Base-by-base conservation (phyloP, 2,329 filamentous ascomycete species). In the Penicillium italicum region DNA sequence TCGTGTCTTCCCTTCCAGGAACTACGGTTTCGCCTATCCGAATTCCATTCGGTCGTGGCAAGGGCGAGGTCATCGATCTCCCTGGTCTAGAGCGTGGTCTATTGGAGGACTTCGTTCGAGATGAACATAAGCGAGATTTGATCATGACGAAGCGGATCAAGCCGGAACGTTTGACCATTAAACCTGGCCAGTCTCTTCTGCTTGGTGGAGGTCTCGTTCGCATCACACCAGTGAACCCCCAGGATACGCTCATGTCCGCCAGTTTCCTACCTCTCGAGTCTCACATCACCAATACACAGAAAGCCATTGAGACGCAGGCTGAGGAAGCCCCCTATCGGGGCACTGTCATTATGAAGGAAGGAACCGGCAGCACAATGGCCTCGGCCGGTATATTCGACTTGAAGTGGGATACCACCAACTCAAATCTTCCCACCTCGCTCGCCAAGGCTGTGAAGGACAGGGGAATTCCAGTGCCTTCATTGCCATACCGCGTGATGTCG, bases 21-120 rank as follows among this genome's bases (percentile, higher is more conserved):
- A 99, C 94, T 0, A 99, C 94, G 1, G 94, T 92, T 2, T 96
- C 91, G 0, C 94, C 94, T 0, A 97, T 99, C 63, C 87, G 94
- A 28, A 85, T 97, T 18, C 91, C 91, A 0, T 99, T 94, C 69
- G 92, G 92, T 43, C 85, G 85, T 57, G 88, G 89, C 24, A 88
- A 85, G 66, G 94, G 94, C 53, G 95, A 99, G 72, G 80, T 99
- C 33, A 90, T 99, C 65, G 94, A 99, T 70, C 80, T 99, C 14
- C 94, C 94, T 0, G 94, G 94, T 0, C 78, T 99, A 33, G 83
- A 86, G 9, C 86, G 94, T 43, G 87, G 85, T 26, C 82, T 85
- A 16, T 78, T 97, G 7, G 87, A 90, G 45, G 74, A 83, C 0
- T 86, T 88, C 68, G 87, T 97, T 45, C 76, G 82, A 38, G 82